These are phyloP conservation scores for Malus hybrid DNA, from an alignment of 331 rosid species.

Conservation along the genomic window DNA sequence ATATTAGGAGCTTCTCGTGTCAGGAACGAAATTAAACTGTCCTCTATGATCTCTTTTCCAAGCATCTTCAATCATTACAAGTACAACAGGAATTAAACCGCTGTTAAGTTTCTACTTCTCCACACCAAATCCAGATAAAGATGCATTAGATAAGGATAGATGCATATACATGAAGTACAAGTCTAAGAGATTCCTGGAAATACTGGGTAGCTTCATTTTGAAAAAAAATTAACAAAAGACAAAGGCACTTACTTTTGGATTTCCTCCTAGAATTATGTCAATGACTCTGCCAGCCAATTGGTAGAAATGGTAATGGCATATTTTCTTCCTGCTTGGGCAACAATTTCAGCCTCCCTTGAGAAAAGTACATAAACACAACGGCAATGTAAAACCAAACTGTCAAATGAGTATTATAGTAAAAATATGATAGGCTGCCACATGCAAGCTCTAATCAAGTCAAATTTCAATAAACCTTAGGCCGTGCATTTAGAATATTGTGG, in stretches of 20 bases:
- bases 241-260: constrained; percentile 71
- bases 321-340: constrained; percentile 95
- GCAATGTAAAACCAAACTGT: not conserved
- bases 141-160: constrained; percentile 9
- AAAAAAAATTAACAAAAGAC: constrained; percentile 7
- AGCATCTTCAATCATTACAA: constrained; percentile 58
- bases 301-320: constrained; percentile 92
- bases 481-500: constrained; percentile 88
- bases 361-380: not conserved
- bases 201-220: not conserved
- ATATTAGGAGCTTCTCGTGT: constrained; percentile 54
- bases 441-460: constrained; percentile 7
- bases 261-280: constrained; percentile 96
- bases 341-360: constrained; percentile 76
- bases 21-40: constrained; percentile 65
- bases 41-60: constrained; percentile 86
- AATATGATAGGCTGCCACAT: constrained; percentile 4
- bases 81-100: constrained; percentile 10
- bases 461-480: constrained; percentile 75
- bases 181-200: not conserved
- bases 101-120: constrained; percentile 2
- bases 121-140: constrained; percentile 14
- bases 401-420: not conserved
- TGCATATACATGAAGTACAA: constrained; percentile 9
- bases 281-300: constrained; percentile 99